A percentile compares a stretch with the other conserved stretches of the same genome.
Conservation (phyloP, 352 stramenopile genomes). For the Aphanomyces stellatus region DNA sequence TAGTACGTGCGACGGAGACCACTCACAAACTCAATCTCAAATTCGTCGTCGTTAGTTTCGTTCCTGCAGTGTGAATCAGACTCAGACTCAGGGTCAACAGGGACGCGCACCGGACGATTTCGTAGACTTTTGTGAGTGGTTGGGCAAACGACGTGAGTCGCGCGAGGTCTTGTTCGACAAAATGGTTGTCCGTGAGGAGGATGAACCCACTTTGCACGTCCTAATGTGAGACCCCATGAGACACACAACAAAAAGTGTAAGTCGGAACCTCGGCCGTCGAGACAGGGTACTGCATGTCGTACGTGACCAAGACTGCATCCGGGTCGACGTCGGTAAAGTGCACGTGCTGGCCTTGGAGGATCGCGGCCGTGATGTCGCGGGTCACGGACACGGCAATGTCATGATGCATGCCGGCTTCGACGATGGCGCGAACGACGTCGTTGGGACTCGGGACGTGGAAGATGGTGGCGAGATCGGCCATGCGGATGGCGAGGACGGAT, state of each 20-base stretch:
- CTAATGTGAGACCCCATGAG: not conserved
- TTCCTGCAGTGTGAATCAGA: not conserved
- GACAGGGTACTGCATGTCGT: slow-evolving; percentile 1
- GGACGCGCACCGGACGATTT: not conserved
- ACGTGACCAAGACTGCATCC: not conserved
- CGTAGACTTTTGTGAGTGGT: slow-evolving; percentile 6
- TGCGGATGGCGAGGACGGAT: not conserved
- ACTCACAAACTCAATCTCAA: slow-evolving; percentile 70
- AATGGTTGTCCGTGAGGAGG: not conserved
- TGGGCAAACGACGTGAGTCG: not conserved
- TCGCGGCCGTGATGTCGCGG: not conserved
- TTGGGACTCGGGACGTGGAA: slow-evolving; percentile 5
- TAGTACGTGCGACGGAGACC: slow-evolving; percentile 62
- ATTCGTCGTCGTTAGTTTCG: slow-evolving; percentile 44
- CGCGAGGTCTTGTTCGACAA: not conserved
- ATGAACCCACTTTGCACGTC: not conserved
- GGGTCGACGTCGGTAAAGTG: not conserved
- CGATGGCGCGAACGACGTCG: slow-evolving; percentile 5
- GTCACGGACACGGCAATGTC: not conserved
- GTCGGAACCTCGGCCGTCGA: not conserved
- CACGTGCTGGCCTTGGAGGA: not conserved
- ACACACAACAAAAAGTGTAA: not conserved
- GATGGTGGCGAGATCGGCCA: not conserved
- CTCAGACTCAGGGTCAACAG: not conserved
- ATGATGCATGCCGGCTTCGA: not conserved